Base-by-base conservation (phyloP, 2,329 filamentous ascomycete species). In the Xylaria sp. region DNA sequence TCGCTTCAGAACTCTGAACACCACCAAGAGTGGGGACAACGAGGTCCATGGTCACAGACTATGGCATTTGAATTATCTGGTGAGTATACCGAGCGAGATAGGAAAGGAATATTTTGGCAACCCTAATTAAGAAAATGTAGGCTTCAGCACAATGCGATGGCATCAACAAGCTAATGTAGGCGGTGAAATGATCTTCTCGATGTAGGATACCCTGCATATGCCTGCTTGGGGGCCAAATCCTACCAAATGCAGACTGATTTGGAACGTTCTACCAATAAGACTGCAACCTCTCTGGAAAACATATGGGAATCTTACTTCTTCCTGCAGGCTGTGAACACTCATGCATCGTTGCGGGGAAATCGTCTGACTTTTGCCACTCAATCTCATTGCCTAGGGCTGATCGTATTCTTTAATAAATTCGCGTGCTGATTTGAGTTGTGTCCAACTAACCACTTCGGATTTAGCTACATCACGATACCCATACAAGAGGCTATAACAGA, bases 41-140 rank as follows among this genome's bases (percentile, higher is more conserved):
- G n/a, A 34, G 15, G 23, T 65, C 63, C 63, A 64, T 64, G n/a
- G 32, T 25, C 44, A 5, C 37, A 4, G 25, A 25, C 15, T 39
- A 60, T 25, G 44, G 28, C 61, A 63, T 63, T 23, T 50, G 32
- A 34, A 15, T 51, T 23, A 39, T 37, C 12, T 23, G 28, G 9
- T 51, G 20, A 25, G 18, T 37, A 51, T 9, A 28, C 6, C 20
- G 6, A 41, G 34, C 20, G 20, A 23, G 23, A 25, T 8, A 9
- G 1, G 10, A 57, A 25, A 9, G 20, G 25, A 15, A 25, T 44
- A 57, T 15, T 9, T 41, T 8, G n/a, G 9, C 20, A 6, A 3
- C 20, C 13, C 25, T 15, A 41, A 4, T 34, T 12, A 15, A 18
- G 51, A 54, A 54, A 54, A 9, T 3, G 20, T 37, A 13, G 7